These are phyloP conservation scores for Diphasiastrum complanatum DNA, from an alignment of 83 land plant species.

Conservation along the genomic window DNA sequence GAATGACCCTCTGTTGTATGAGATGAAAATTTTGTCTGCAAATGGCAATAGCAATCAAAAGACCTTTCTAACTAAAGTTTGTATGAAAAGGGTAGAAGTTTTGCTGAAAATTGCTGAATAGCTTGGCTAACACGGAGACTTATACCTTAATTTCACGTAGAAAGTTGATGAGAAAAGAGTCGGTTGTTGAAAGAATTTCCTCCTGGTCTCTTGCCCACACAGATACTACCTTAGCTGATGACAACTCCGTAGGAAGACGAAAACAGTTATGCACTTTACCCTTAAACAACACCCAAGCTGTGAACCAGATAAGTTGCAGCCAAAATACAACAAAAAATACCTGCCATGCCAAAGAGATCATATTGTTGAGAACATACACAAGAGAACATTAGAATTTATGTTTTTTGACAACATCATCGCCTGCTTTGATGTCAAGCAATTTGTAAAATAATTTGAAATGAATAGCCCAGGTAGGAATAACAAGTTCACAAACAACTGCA, in stretches of 20 bases:
- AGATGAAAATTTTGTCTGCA: slow-evolving; percentile 24
- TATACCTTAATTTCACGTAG: slow-evolving; percentile 27
- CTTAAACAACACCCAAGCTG: slow-evolving; percentile 33
- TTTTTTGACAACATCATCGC: no score
- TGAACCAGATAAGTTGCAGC: slow-evolving; percentile 36
- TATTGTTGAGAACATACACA: neutral
- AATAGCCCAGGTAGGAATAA: neutral
- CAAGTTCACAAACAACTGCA: neutral
- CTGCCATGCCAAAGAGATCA: slow-evolving; percentile 6
- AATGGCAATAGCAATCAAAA: neutral
- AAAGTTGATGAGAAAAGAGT: slow-evolving; percentile 21
- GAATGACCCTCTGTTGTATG: slow-evolving; percentile 24
- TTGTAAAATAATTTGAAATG: no score
- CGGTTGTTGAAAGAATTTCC: slow-evolving; percentile 35
- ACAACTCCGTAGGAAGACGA: slow-evolving; percentile 35
- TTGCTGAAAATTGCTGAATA: no score
- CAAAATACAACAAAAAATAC: slow-evolving; percentile 41
- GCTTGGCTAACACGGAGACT: no score
- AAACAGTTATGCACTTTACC: slow-evolving; percentile 41
- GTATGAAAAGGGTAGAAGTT: no score
- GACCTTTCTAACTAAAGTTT: no score
- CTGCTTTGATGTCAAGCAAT: no score
- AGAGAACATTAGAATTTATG: no score
- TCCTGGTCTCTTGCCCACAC: slow-evolving; percentile 35
- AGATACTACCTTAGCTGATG: slow-evolving; percentile 24